Percentiles rank a stretch among this genome's conserved stretches.
These are phyloP conservation scores for Sodiomyces alkalinus DNA, from an alignment of 2,329 filamentous ascomycete genomes.

Conservation along the genomic window DNA sequence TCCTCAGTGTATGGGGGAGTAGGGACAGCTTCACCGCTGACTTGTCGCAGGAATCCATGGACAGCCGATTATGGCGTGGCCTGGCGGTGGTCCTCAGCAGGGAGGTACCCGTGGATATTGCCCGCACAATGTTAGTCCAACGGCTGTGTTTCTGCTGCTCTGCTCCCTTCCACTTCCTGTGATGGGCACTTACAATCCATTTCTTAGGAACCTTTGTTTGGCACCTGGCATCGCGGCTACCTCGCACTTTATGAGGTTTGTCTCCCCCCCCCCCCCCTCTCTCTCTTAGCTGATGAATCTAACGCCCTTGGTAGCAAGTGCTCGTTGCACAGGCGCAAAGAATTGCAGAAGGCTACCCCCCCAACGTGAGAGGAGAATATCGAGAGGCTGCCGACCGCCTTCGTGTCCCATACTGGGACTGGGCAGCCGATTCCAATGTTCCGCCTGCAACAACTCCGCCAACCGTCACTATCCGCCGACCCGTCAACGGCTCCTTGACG, in stretches of 20 bases:
- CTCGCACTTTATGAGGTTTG: conserved; percentile 13
- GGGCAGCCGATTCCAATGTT: conserved; percentile 26
- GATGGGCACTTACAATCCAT: too few relatives aligned
- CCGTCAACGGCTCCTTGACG: conserved; percentile 15
- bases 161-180: background rate
- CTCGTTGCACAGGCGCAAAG: conserved; percentile 11
- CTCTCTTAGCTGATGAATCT: too few relatives aligned
- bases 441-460: conserved; percentile 22
- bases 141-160: background rate
- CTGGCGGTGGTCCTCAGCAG: conserved; percentile 6
- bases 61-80: conserved; percentile 40
- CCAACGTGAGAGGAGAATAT: conserved; percentile 15
- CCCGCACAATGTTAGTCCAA: conserved; percentile 7
- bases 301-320: conserved; percentile 9
- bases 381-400: conserved; percentile 27
- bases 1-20: background rate
- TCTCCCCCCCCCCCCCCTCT: conserved; percentile 1
- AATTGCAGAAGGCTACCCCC: conserved; percentile 8
- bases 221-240: conserved; percentile 9
- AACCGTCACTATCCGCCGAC: conserved; percentile 24
- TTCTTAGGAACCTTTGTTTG: conserved; percentile 19
- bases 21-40: background rate
- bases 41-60: conserved; percentile 43
- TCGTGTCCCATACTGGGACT: conserved; percentile 40
- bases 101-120: conserved; percentile 6